phyloP scores from a whole-genome alignment of 2,329 filamentous ascomycete genomes.

The Berkeleyomyces basicola region DNA sequence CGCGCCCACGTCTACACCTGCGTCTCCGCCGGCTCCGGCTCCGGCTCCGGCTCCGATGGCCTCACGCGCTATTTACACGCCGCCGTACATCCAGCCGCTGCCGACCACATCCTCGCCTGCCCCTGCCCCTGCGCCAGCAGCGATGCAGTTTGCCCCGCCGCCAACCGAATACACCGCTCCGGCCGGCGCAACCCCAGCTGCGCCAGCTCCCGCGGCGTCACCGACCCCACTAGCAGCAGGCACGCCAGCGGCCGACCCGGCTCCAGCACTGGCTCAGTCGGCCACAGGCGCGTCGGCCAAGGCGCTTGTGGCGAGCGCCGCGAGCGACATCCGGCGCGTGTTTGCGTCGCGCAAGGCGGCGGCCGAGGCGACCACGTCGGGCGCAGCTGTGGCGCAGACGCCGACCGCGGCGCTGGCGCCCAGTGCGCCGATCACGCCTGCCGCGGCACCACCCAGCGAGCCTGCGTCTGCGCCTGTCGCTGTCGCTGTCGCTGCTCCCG shows the following conservation, averaged over 20 bases:
- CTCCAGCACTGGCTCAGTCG: not conserved
- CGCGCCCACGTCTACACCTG: not conserved
- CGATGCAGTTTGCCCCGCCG: slow-evolving; percentile 11
- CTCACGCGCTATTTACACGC: not conserved
- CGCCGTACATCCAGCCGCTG: not conserved
- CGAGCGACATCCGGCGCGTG: slow-evolving; percentile 15
- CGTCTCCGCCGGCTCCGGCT: not conserved
- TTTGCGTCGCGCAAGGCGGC: slow-evolving; percentile 15
- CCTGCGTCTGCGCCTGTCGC: slow-evolving; percentile 16
- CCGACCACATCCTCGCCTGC: not conserved
- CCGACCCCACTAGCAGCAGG: slow-evolving; percentile 6
- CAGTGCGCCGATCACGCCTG: slow-evolving; percentile 15
- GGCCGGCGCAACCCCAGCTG: slow-evolving; percentile 16
- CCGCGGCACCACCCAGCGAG: slow-evolving; percentile 20
- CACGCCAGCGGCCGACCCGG: not conserved
- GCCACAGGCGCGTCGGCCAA: slow-evolving; percentile 17
- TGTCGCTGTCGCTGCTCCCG: slow-evolving; percentile 18
- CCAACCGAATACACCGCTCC: slow-evolving; percentile 11
- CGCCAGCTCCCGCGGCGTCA: not conserved
- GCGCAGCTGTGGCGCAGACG: no score
- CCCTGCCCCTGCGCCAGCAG: not conserved
- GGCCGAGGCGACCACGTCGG: not conserved
- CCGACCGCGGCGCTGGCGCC: no score
- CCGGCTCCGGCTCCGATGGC: not conserved
- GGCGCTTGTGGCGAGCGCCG: slow-evolving; percentile 13